phyloP scores from a whole-genome alignment of 495 filamentous ascomycete genomes.

The Penicillium egyptiacum region DNA sequence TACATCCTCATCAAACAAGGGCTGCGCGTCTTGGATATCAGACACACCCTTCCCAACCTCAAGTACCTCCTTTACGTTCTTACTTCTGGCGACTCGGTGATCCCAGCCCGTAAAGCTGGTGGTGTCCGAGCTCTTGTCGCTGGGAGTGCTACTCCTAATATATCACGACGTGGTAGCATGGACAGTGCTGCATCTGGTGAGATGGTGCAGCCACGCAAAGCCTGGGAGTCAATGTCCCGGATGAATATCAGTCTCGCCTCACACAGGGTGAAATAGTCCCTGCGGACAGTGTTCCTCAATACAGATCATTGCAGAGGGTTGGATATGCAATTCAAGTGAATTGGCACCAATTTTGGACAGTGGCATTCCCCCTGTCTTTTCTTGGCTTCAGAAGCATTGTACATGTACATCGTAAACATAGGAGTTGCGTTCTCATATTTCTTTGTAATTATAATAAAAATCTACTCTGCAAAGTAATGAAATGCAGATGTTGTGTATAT shows the following conservation, averaged over 20 bases:
- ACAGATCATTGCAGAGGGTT: neutral
- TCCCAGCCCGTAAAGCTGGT: conserved; percentile 75
- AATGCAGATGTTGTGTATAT: neutral
- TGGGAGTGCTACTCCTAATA: conserved; percentile 35
- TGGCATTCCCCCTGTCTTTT: neutral
- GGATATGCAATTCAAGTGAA: neutral
- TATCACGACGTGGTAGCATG: conserved; percentile 42
- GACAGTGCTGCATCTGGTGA: conserved; percentile 44
- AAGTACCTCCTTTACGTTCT: conserved; percentile 90
- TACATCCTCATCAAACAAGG: conserved; percentile 73
- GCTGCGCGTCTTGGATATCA: conserved; percentile 76
- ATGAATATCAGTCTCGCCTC: conserved; percentile 31
- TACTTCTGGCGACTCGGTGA: conserved; percentile 71
- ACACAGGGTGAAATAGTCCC: conserved; percentile 26
- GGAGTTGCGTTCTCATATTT: neutral
- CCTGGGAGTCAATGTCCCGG: conserved; percentile 27
- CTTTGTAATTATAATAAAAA: neutral
- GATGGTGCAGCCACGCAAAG: conserved; percentile 30
- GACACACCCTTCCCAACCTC: conserved; percentile 88
- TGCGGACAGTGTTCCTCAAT: conserved; percentile 11
- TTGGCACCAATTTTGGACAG: neutral
- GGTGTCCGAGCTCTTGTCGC: conserved; percentile 64
- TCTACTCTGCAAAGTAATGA: neutral
- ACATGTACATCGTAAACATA: neutral
- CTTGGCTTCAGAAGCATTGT: neutral